phyloP scores from a whole-genome alignment of 2,329 filamentous ascomycete species.

The Exophiala alcalophila region DNA sequence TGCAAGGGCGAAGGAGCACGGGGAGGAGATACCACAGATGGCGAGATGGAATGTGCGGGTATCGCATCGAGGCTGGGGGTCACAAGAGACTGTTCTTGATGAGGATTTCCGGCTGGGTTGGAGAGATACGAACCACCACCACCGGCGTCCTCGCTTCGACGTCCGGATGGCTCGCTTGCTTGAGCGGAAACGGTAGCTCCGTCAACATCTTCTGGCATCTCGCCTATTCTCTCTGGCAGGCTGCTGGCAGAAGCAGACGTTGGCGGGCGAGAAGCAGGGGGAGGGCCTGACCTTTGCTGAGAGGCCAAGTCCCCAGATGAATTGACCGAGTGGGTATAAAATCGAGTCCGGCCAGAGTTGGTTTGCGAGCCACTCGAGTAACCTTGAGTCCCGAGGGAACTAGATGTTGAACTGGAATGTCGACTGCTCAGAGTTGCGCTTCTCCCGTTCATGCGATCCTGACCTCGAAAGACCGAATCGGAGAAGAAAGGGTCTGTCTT shows the following conservation, averaged over 20 bases:
- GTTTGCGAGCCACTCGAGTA: conserved; percentile 17
- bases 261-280: conserved; percentile 3
- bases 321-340: conserved; percentile 23
- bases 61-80: conserved; percentile 7
- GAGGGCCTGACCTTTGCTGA: conserved; percentile 14
- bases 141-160: too few relatives aligned
- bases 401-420: conserved; percentile 20
- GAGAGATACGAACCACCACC: too few relatives aligned
- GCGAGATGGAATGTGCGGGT: conserved; percentile 15
- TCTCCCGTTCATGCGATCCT: conserved; percentile 1
- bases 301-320: conserved; percentile 25
- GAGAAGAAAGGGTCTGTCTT: conserved; percentile 11
- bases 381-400: conserved; percentile 15
- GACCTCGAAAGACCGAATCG: conserved; percentile 2
- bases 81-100: too few relatives aligned
- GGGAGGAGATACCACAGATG: conserved; percentile 11
- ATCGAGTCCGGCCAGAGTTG: conserved; percentile 9
- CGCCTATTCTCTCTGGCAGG: conserved; percentile 9
- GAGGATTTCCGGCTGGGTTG: too few relatives aligned
- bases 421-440: conserved; percentile 9
- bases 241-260: conserved; percentile 2
- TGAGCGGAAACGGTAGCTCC: not conserved
- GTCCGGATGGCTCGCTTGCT: not conserved
- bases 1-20: conserved; percentile 8
- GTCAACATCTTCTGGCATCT: not conserved